Conservation (phyloP, 208 protist genomes). For the Sergeia podlipaevii region DNA sequence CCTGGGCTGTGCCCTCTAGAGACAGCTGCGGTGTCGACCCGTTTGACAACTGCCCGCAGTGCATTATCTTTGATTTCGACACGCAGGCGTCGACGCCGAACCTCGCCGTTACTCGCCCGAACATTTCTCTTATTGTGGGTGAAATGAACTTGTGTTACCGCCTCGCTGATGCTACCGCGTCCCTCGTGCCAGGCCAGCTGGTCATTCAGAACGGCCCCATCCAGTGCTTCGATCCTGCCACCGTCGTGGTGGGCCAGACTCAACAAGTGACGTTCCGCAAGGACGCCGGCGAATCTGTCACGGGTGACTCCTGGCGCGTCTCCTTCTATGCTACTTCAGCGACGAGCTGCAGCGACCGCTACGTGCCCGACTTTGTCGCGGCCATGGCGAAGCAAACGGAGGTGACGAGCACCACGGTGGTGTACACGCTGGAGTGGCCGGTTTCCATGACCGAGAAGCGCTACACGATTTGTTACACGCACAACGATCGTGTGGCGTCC, state of each 20-base stretch:
- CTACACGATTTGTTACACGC: constrained; percentile 85
- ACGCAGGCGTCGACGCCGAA: constrained; percentile 19
- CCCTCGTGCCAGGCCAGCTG: constrained; percentile 40
- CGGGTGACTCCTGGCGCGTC: constrained; percentile 67
- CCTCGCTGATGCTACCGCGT: constrained; percentile 55
- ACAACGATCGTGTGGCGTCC: constrained; percentile 35
- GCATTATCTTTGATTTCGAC: constrained; percentile 59
- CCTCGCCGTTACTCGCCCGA: constrained; percentile 31
- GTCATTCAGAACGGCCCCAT: constrained; percentile 45
- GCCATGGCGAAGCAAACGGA: constrained; percentile 27
- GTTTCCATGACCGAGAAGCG: constrained; percentile 39
- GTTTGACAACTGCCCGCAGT: constrained; percentile 27
- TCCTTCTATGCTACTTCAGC: constrained; percentile 60
- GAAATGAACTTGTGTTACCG: constrained; percentile 78
- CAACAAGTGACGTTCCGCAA: constrained; percentile 67
- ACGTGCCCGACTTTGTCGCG: constrained; percentile 52
- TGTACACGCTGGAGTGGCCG: constrained; percentile 80
- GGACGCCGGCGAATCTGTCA: constrained; percentile 35
- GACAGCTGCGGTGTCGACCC: constrained; percentile 55
- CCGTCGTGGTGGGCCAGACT: constrained; percentile 55
- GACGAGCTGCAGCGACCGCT: constrained; percentile 38
- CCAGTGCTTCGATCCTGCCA: constrained; percentile 48
- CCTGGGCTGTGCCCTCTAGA: constrained; percentile 56
- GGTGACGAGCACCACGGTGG: constrained; percentile 42
- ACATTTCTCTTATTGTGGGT: constrained; percentile 34